Evolutionary conservation across 257 asterid species (phyloP).

Genomic region (Rauvolfia tetraphylla): DNA sequence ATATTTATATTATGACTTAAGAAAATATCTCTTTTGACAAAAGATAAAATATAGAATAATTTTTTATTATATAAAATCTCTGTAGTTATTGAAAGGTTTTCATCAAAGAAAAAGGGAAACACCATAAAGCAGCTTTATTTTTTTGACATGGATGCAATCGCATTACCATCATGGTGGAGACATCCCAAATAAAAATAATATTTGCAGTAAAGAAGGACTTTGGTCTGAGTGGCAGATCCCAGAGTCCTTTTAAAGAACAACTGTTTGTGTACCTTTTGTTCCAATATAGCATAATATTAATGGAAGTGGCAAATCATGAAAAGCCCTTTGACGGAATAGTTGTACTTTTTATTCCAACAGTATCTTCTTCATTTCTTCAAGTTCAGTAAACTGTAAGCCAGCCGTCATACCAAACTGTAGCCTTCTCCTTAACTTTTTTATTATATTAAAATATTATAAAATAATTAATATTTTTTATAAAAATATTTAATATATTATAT

Average conservation of each 20-base stretch:
- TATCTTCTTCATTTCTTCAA: conserved; percentile 26
- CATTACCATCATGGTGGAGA: conserved; percentile 33
- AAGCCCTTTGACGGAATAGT: conserved; percentile 6
- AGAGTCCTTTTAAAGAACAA: conserved; percentile 23
- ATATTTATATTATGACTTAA: not conserved
- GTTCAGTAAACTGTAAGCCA: conserved; percentile 38
- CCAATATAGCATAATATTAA: conserved; percentile 4
- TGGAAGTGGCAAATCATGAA: conserved; percentile 1
- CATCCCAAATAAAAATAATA: conserved; percentile 27
- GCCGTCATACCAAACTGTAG: not conserved
- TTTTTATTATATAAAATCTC: not conserved
- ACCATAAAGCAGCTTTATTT: not conserved
- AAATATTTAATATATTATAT: too few species aligned
- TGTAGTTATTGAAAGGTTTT: not conserved
- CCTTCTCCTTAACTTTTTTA: conserved; percentile 4
- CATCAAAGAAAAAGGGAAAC: not conserved
- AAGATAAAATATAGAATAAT: not conserved
- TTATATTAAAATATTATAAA: too few species aligned
- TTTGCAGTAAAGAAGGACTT: conserved; percentile 39
- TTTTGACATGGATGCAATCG: conserved; percentile 2
- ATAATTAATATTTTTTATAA: too few species aligned
- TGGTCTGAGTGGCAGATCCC: conserved; percentile 23
- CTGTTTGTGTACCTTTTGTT: conserved; percentile 17
- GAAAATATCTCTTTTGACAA: not conserved
- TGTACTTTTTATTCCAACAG: conserved; percentile 8